These are phyloP conservation scores for Plantago coronopus DNA, from an alignment of 305 asterid species.

Conservation along the genomic window DNA sequence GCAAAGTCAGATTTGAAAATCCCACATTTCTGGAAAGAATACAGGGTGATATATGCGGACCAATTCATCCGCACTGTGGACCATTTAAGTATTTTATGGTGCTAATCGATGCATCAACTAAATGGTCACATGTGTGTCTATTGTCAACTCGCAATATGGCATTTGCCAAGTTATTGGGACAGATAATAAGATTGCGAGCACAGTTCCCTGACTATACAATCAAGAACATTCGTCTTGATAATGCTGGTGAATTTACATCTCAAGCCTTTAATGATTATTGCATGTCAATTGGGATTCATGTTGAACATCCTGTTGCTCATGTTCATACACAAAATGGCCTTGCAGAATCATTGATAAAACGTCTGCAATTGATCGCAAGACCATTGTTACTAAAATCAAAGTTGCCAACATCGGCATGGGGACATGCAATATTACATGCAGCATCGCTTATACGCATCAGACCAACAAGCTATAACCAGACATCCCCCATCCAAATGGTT, in stretches of 20 bases:
- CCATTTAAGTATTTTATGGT: too few relatives aligned
- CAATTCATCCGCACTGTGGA: background rate
- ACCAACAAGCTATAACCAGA: conserved; percentile 1
- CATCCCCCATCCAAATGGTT: too few relatives aligned
- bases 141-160: too few relatives aligned
- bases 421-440: too few relatives aligned
- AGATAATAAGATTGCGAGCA: background rate
- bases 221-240: background rate
- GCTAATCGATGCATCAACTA: too few relatives aligned
- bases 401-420: background rate
- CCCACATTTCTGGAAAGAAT: background rate
- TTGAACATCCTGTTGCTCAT: too few relatives aligned
- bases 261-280: too few relatives aligned
- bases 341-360: background rate
- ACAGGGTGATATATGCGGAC: background rate
- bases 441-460: background rate
- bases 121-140: too few relatives aligned
- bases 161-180: background rate
- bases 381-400: conserved; percentile 6
- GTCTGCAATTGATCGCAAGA: background rate
- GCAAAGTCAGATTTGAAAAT: background rate
- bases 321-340: background rate
- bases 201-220: conserved; percentile 1
- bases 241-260: too few relatives aligned
- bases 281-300: background rate